Evolutionary conservation across 768 basidiomycete genomes (phyloP), one percentile per base, ranked within the genome.

Genomic region (Fomitopsis serialis): DNA sequence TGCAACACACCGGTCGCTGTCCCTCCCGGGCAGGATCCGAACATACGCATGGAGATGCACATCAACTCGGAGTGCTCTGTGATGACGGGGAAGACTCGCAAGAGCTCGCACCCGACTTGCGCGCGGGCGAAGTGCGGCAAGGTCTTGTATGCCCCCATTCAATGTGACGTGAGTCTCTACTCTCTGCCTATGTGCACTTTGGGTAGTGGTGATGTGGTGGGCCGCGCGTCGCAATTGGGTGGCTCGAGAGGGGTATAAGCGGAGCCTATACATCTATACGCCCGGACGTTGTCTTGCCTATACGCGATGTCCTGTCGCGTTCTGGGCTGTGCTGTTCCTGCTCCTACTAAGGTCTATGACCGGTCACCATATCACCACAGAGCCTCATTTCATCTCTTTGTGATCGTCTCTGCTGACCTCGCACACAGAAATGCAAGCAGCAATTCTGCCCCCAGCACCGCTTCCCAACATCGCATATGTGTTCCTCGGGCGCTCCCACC

Each of bases 381-480:
- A n/a, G n/a, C n/a, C n/a, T n/a, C n/a, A n/a, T n/a, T n/a, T n/a
- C n/a, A n/a, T n/a, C n/a, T n/a, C n/a, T n/a, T n/a, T n/a, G n/a
- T n/a, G n/a, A n/a, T n/a, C n/a, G n/a, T n/a, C n/a, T n/a, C n/a
- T n/a, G 48, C 13, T 42, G 19, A 47, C 27, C 13, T 35, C 2
- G 2, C 4, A 1, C 52, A 0, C 54, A 93, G 91, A 77, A 77
- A 66, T 93, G 91, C 68, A 75, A 68, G 42, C 70, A 80, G 55
- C 82, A 85, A 57, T 93, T 83, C 64, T 94, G 91, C 64, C 77
- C 87, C 0, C 70, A 80, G 24, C 91, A 94, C 63, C 87, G 92
- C 42, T 90, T 90, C 68, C 85, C 89, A 9, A 72, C 73, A 40
- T 84, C 88, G 58, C 91, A 94, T 57, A 73, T 54, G 49, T 91